Conservation (phyloP, 352 stramenopile species). For the Globisporangium parvum region DNA sequence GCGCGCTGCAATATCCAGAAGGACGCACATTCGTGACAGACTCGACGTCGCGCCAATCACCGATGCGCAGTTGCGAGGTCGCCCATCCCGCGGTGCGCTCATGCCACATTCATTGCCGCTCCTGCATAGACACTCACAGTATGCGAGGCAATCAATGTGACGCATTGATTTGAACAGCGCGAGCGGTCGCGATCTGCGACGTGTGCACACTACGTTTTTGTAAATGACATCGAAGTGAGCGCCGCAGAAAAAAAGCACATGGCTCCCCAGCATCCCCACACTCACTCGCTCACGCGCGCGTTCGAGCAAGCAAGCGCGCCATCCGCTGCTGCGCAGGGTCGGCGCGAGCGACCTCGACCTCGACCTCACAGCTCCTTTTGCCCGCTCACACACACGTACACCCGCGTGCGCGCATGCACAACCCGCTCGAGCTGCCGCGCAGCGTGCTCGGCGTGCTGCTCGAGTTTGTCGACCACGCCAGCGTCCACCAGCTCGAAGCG, state of each 20-base stretch:
- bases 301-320: background rate
- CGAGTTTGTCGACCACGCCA: constrained; percentile 21
- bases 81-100: too few species aligned
- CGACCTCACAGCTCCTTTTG: constrained; percentile 12
- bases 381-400: constrained; percentile 25
- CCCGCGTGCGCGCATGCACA: background rate
- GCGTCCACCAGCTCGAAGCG: constrained; percentile 20
- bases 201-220: constrained; percentile 7
- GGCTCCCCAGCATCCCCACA: background rate
- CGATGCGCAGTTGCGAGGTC: too few species aligned
- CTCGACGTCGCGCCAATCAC: too few species aligned
- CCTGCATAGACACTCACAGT: too few species aligned
- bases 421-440: constrained; percentile 15
- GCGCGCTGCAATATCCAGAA: too few species aligned
- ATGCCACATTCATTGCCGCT: too few species aligned
- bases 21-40: too few species aligned
- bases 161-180: too few species aligned
- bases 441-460: constrained; percentile 24
- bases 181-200: constrained; percentile 5
- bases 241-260: background rate
- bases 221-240: background rate
- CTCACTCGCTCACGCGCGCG: too few species aligned
- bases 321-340: too few species aligned
- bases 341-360: too few species aligned
- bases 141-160: too few species aligned